phyloP scores from a whole-genome alignment of 495 filamentous ascomycete species.

The Hypoxylon crocopeplum region DNA sequence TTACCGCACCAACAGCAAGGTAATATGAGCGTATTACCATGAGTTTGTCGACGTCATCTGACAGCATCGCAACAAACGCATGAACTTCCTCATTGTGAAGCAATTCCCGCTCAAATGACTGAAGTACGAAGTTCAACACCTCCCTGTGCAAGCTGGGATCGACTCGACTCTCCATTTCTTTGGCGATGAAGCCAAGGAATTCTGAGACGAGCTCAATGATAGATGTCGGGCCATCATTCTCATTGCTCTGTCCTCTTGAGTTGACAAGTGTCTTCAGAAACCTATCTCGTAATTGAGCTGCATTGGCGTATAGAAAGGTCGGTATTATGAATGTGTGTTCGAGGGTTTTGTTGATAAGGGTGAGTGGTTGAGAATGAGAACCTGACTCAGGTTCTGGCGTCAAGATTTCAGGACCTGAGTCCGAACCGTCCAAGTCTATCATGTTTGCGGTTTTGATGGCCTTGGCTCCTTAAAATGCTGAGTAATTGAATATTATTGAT shows the following conservation, averaged over 20 bases:
- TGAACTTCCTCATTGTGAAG: conserved; percentile 86
- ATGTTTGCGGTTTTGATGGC: conserved; percentile 1
- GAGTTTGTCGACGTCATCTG: conserved; percentile 76
- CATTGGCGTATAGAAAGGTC: conserved; percentile 83
- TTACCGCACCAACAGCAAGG: conserved; percentile 72
- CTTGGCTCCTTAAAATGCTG: not conserved
- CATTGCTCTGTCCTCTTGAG: conserved; percentile 81
- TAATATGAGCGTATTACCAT: conserved; percentile 79
- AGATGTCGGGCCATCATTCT: conserved; percentile 84
- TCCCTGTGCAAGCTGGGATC: conserved; percentile 75
- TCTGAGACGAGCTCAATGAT: conserved; percentile 78
- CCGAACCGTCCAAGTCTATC: conserved; percentile 35
- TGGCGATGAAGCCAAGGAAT: conserved; percentile 76
- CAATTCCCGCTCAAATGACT: conserved; percentile 83
- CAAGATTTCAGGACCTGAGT: conserved; percentile 33
- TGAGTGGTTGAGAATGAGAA: conserved; percentile 66
- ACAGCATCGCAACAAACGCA: conserved; percentile 73
- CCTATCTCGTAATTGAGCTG: conserved; percentile 76
- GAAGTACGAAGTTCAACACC: conserved; percentile 75
- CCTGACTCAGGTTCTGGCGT: conserved; percentile 30
- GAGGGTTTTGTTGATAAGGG: conserved; percentile 79
- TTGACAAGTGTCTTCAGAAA: conserved; percentile 75
- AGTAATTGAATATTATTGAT: no score
- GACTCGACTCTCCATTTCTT: conserved; percentile 77
- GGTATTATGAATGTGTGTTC: conserved; percentile 86